phyloP scores from a whole-genome alignment of 2,329 filamentous ascomycete species.

The Dactylellina haptotyla region DNA sequence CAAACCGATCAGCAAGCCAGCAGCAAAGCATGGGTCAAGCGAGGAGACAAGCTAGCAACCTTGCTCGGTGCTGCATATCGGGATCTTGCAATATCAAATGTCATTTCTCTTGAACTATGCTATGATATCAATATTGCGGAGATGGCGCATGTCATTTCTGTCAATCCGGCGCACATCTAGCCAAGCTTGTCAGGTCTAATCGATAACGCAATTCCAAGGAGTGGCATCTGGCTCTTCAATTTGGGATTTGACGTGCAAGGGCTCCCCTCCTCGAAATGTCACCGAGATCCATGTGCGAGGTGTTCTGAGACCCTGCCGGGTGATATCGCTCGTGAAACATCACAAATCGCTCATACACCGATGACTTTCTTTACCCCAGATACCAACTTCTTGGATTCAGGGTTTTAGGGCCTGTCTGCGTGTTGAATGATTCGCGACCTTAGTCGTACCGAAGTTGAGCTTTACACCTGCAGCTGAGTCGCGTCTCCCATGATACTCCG shows the following conservation, averaged over 20 bases:
- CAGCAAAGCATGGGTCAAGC: conserved; percentile 19
- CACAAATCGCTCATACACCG: conserved; percentile 5
- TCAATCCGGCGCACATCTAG: neutral
- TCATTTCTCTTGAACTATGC: neutral
- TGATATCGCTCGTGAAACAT: neutral
- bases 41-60: conserved; percentile 25
- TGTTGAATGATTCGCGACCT: no score
- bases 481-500: neutral
- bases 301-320: neutral
- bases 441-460: no score
- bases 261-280: neutral
- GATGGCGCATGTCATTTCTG: neutral
- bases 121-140: conserved; percentile 16
- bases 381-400: no score
- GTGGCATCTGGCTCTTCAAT: neutral
- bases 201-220: neutral
- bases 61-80: neutral
- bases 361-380: no score
- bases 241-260: conserved; percentile 7
- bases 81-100: conserved; percentile 12
- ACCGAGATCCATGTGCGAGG: neutral
- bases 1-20: conserved; percentile 28
- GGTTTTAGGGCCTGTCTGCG: no score
- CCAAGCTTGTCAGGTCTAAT: neutral
- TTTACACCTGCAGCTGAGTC: neutral